A percentile compares a stretch with the other conserved stretches of the same genome.
phyloP scores from a whole-genome alignment of 2,329 filamentous ascomycete genomes.

The Nemania abortiva region DNA sequence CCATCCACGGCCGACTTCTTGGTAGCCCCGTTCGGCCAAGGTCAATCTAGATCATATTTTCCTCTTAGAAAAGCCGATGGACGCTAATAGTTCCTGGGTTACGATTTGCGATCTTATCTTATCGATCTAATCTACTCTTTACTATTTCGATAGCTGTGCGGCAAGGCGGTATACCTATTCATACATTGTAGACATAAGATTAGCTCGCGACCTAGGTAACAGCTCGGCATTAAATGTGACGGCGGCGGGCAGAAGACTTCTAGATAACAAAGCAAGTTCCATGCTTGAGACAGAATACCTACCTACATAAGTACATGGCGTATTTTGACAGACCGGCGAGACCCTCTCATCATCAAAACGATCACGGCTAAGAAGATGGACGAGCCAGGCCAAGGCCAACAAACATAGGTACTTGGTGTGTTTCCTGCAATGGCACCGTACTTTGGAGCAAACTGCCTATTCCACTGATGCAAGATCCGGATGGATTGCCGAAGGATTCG shows the following conservation, averaged over 20 bases:
- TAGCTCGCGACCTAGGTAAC: background rate
- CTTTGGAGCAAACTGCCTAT: background rate
- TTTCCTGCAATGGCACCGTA: conserved; percentile 10
- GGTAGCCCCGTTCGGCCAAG: background rate
- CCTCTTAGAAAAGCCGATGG: background rate
- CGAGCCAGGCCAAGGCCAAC: background rate
- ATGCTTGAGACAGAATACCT: background rate
- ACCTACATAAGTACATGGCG: background rate
- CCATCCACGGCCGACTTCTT: background rate
- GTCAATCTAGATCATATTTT: background rate
- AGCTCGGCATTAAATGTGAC: background rate
- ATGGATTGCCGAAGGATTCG: conserved; percentile 9
- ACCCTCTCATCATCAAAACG: background rate
- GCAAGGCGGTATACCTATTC: background rate
- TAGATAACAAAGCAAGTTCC: background rate
- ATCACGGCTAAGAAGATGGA: background rate
- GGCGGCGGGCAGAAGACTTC: background rate
- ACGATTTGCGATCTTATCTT: conserved; percentile 9
- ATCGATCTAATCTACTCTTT: background rate
- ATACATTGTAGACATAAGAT: background rate
- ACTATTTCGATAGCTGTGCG: background rate
- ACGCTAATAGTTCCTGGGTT: background rate
- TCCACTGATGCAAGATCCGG: background rate
- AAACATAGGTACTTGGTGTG: background rate
- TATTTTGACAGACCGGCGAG: background rate